Conservation (phyloP, 2,329 filamentous ascomycete species). For the Colletotrichum tanaceti region DNA sequence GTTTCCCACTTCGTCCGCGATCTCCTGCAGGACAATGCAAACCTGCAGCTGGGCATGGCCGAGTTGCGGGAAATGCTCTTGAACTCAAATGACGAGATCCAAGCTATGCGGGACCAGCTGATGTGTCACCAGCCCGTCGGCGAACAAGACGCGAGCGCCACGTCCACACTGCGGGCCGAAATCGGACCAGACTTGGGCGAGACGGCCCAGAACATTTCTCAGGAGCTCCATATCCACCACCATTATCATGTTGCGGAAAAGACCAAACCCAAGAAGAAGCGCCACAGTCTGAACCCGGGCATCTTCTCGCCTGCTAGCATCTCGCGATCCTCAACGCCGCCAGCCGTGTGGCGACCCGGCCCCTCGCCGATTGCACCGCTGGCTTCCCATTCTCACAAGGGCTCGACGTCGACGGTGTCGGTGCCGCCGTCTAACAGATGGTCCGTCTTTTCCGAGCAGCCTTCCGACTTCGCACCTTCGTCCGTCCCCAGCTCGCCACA, state of each 20-base stretch:
- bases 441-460: conserved; percentile 70
- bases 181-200: conserved; percentile 59
- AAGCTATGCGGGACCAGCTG: conserved; percentile 84
- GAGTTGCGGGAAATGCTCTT: conserved; percentile 92
- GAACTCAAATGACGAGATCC: conserved; percentile 94
- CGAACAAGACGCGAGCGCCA: conserved; percentile 54
- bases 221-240: conserved; percentile 92
- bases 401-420: conserved; percentile 63
- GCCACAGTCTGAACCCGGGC: conserved; percentile 70
- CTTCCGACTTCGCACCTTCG: conserved; percentile 74
- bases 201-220: conserved; percentile 60
- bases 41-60: conserved; percentile 88
- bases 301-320: conserved; percentile 67
- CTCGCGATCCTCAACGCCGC: conserved; percentile 56
- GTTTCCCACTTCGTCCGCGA: conserved; percentile 98
- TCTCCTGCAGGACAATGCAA: conserved; percentile 94
- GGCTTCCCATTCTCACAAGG: conserved; percentile 56
- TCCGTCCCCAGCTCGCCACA: conserved; percentile 85
- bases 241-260: conserved; percentile 83
- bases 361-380: conserved; percentile 55
- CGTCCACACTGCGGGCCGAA: conserved; percentile 76
- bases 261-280: conserved; percentile 77
- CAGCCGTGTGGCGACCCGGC: conserved; percentile 53
- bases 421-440: conserved; percentile 66
- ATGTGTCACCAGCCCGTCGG: conserved; percentile 78